Evolutionary conservation across 164 flowering plant genomes (phyloP), one percentile per base, ranked within the genome.

Genomic region (Berberis thunbergii): DNA sequence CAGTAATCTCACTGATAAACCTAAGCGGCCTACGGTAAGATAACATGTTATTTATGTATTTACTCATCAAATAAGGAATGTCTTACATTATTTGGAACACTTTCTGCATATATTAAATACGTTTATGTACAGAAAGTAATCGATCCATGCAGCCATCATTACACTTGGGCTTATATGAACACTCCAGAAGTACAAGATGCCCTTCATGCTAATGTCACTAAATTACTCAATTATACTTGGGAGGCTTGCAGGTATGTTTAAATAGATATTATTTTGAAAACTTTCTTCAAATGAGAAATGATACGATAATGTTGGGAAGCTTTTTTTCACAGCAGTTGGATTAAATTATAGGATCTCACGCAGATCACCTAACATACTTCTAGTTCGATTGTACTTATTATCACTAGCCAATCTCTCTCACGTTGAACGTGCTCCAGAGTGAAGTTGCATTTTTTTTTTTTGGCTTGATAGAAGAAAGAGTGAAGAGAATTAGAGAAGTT

Each of bases 91-190:
- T 26, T 55, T 55, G 1, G 42, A 26, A 6, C 2, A 13, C 40
- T 55, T 13, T 52, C 1, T 52, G n/a, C 1, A 52, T 52, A 3
- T 3, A 52, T 10, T 26, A 52, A 7, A 4, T 4, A 52, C n/a
- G 54, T 7, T 52, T 52, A 10, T 52, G n/a, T 52, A 26, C 54
- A 52, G 54, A 4, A 3, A 10, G n/a, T 11, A 3, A 52, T 75
- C 12, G 95, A 86, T 69, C 89, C 95, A 2, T 90, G 97, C 68
- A 72, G 72, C 26, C 85, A 79, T 7, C n/a, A 77, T 48, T 86
- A 84, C 58, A 76, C 75, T 2, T 40, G 64, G 41, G 79, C 81
- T 8, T 88, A 86, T 64, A 43, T 90, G 45, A 90, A 90, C 48
- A 53, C 72, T 4, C 75, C 77, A 1, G 76, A 80, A 3, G 97